Evolutionary conservation across 1,284 basidiomycete genomes (phyloP).

Genomic region (Flammula alnicola): DNA sequence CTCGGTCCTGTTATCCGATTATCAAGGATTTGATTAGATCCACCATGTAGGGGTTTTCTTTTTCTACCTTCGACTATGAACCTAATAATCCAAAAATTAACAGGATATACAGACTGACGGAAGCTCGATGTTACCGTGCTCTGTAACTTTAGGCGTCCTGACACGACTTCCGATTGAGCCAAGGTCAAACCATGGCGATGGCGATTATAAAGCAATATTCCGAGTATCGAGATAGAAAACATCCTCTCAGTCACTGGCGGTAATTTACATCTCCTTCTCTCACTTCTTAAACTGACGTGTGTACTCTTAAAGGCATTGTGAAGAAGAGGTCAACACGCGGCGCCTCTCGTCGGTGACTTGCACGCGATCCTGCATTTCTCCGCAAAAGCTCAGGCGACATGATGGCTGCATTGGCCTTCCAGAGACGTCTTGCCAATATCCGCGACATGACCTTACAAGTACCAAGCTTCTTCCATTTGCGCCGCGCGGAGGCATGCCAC

Average conservation of each 20-base stretch:
- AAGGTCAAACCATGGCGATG: no score
- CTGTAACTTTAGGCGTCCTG: no score
- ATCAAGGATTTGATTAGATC: neutral
- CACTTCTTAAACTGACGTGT: neutral
- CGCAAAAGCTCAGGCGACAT: slow-evolving; percentile 8
- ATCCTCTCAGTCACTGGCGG: no score
- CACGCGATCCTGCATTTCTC: slow-evolving; percentile 12
- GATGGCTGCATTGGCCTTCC: neutral
- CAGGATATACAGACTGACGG: no score
- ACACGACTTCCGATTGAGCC: no score
- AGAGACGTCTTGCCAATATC: neutral
- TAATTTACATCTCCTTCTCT: no score
- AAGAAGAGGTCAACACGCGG: slow-evolving; percentile 9
- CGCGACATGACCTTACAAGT: slow-evolving; percentile 7
- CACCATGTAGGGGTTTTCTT: neutral
- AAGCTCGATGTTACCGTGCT: no score
- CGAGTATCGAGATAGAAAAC: no score
- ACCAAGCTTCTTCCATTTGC: slow-evolving; percentile 5
- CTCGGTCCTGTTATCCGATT: no score
- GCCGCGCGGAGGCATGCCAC: slow-evolving; percentile 2
- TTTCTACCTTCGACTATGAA: no score
- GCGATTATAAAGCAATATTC: no score
- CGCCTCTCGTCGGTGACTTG: slow-evolving; percentile 6
- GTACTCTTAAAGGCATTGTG: neutral
- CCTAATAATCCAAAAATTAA: no score